Conservation (phyloP, 2,329 filamentous ascomycete genomes). For the Emmonsiellopsis sp. region DNA sequence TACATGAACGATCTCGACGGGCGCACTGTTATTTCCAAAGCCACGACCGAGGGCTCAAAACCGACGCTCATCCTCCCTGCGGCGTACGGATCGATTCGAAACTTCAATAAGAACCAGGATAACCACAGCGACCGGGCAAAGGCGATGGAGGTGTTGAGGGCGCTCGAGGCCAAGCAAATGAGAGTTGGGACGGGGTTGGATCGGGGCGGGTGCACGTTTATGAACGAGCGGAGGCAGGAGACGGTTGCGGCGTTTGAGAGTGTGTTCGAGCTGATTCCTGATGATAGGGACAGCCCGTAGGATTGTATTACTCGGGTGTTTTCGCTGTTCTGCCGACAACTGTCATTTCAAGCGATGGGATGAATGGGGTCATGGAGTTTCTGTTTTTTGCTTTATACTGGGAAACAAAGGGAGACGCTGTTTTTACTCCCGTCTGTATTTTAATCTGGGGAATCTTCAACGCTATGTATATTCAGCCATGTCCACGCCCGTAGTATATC, state of each 20-base stretch:
- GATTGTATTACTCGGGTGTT: neutral
- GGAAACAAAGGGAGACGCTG: too few relatives aligned
- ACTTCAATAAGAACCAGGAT: conserved; percentile 35
- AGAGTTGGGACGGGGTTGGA: conserved; percentile 47
- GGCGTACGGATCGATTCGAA: conserved; percentile 26
- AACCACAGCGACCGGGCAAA: conserved; percentile 37
- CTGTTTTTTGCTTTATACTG: too few relatives aligned
- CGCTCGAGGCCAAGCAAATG: conserved; percentile 42
- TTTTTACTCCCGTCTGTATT: too few relatives aligned
- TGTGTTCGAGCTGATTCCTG: conserved; percentile 28
- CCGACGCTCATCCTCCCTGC: conserved; percentile 30
- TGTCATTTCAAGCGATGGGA: too few relatives aligned
- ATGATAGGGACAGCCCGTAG: conserved; percentile 1
- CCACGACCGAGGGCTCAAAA: conserved; percentile 14
- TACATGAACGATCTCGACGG: conserved; percentile 14
- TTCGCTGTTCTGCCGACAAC: neutral
- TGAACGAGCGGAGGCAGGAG: conserved; percentile 41
- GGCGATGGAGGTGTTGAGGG: conserved; percentile 35
- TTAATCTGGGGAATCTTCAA: too few relatives aligned
- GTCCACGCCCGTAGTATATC: too few relatives aligned
- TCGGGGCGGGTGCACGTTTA: conserved; percentile 43
- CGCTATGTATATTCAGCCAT: too few relatives aligned
- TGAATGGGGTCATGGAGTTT: too few relatives aligned
- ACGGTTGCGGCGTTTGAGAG: conserved; percentile 45
- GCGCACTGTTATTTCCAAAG: conserved; percentile 12